Conservation (phyloP, 2,329 filamentous ascomycete species). For the Aphanocladium album region DNA sequence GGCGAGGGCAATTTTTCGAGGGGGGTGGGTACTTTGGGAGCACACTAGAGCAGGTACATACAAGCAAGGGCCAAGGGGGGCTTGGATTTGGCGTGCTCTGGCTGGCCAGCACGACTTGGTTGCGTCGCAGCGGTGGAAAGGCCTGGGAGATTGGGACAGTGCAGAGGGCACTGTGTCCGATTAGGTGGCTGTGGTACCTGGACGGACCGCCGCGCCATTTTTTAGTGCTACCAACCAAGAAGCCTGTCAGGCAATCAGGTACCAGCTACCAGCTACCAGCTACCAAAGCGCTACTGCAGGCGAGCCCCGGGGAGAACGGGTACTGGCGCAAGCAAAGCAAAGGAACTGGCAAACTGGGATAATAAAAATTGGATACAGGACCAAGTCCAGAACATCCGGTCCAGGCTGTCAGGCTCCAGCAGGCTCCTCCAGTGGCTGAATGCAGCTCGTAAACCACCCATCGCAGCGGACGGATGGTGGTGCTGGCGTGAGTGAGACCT, state of each 20-base stretch:
- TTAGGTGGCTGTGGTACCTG: background rate
- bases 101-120: too few relatives aligned
- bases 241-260: background rate
- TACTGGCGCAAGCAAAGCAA: too few relatives aligned
- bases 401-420: background rate
- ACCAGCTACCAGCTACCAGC: too few relatives aligned
- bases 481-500: background rate
- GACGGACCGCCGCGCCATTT: background rate
- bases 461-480: background rate
- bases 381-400: too few relatives aligned
- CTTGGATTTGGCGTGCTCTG: too few relatives aligned
- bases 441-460: background rate
- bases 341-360: too few relatives aligned
- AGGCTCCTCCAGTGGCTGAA: background rate
- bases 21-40: background rate
- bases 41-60: background rate
- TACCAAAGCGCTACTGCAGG: too few relatives aligned
- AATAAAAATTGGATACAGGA: too few relatives aligned
- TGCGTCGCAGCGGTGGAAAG: background rate
- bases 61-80: background rate
- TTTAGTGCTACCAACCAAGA: too few relatives aligned
- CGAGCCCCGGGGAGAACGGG: too few relatives aligned
- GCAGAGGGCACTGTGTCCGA: background rate
- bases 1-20: slow-evolving; percentile 17
- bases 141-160: background rate